Evolutionary conservation across 2,329 filamentous ascomycete species (phyloP), one percentile per base, ranked within the genome.

Genomic region (Thielaviopsis populi): DNA sequence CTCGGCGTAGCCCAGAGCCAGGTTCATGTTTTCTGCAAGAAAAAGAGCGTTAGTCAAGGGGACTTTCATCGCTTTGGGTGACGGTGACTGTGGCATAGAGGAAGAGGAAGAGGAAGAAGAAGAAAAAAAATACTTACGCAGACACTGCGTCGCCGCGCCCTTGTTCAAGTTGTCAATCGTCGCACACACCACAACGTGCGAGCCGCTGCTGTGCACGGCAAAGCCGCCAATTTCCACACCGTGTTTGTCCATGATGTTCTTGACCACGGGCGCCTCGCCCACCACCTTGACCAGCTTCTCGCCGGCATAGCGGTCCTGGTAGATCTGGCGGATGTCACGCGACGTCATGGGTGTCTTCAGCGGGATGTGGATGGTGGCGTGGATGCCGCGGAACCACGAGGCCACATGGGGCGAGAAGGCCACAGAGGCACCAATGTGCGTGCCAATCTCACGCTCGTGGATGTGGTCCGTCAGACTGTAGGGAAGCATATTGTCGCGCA

Each of bases 331-430:
- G 69, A 99, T 90, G 72, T 97, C 91, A 62, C 94, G 87, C 50
- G 89, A 91, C 2, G 85, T 89, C 88, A 97, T 95, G 67, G 83
- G 81, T 75, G 92, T 82, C 71, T 87, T 87, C 8, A 99, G 80
- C 13, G 92, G 92, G 60, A 97, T 89, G 71, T 85, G 91, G 74
- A 97, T 91, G 46, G 91, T 92, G 75, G 91, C 88, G 72, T 89
- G 85, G 69, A 97, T 97, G 68, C 92, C 92, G 72, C 95, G 87
- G 82, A 97, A 97, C 92, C 91, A 97, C 15, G 87, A 84, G n/a
- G 91, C 89, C 27, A 96, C 91, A 74, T 97, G 94, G 6, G 94
- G 94, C 65, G 94, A 87, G 73, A 99, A 99, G 5, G 86, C 88
- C 11, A 95, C 85, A 19, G 82, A 76, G 15, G 78, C 80, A 59